phyloP scores from a whole-genome alignment of 257 asterid species.

The Salvia hispanica region DNA sequence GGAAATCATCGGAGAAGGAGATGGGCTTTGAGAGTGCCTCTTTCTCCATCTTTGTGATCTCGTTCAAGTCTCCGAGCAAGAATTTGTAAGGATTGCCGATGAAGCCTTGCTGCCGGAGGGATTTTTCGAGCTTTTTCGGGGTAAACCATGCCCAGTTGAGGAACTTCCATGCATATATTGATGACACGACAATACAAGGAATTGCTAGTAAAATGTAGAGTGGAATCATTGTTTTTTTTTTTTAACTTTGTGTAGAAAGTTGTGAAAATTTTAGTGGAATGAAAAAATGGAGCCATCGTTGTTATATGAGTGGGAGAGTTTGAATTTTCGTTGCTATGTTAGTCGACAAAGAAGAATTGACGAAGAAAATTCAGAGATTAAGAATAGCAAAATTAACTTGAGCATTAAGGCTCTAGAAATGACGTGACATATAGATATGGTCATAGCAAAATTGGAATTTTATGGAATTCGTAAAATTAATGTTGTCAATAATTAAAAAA shows the following conservation, averaged over 20 bases:
- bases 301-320: neutral
- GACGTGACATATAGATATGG: too few species aligned
- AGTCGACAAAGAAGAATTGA: conserved; percentile 8
- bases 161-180: conserved; percentile 35
- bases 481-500: too few species aligned
- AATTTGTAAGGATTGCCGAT: conserved; percentile 44
- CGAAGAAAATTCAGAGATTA: neutral
- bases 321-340: neutral
- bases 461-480: too few species aligned
- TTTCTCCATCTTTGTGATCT: conserved; percentile 29
- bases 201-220: conserved; percentile 8
- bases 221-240: conserved; percentile 9
- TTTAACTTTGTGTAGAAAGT: neutral
- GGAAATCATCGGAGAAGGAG: conserved; percentile 38
- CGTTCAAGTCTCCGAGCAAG: conserved; percentile 47
- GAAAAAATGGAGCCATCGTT: neutral
- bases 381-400: neutral
- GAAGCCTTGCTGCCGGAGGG: conserved; percentile 47
- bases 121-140: conserved; percentile 46
- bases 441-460: too few species aligned
- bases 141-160: conserved; percentile 45
- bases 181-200: conserved; percentile 15
- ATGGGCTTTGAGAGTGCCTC: conserved; percentile 51
- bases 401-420: neutral
- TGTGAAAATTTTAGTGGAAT: neutral